A percentile compares a stretch with the other conserved stretches of the same genome.
Conservation (phyloP, 2,329 filamentous ascomycete genomes). For the Geosmithia putterillii region DNA sequence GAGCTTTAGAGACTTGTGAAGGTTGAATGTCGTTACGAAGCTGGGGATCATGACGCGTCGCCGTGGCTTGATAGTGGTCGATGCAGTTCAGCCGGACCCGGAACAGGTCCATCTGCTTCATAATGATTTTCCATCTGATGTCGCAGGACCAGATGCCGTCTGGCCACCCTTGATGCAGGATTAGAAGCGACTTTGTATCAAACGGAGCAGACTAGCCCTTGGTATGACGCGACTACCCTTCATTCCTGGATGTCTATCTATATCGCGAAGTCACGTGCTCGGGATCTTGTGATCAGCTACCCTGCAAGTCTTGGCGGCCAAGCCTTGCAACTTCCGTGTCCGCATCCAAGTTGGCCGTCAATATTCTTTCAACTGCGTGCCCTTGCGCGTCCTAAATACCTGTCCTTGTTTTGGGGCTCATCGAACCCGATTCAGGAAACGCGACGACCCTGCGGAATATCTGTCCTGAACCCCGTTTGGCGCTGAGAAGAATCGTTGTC, state of each 20-base stretch:
- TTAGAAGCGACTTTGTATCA: background rate
- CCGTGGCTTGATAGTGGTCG: constrained; percentile 79
- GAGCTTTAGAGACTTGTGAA: constrained; percentile 47
- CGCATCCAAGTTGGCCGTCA: too few relatives aligned
- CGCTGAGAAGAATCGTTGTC: constrained; percentile 1
- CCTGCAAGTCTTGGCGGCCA: background rate
- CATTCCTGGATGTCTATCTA: background rate
- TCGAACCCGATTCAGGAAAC: background rate
- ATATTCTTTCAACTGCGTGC: background rate
- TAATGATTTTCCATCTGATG: constrained; percentile 7
- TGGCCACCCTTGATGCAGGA: background rate
- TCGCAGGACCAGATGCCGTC: background rate
- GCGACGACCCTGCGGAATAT: background rate
- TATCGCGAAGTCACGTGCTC: constrained; percentile 3
- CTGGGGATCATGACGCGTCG: constrained; percentile 69
- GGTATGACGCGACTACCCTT: background rate
- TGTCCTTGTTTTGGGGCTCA: background rate
- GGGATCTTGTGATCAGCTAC: background rate
- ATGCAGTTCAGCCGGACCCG: constrained; percentile 89
- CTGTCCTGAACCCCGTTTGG: background rate
- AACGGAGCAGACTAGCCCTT: background rate
- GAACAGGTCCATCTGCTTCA: constrained; percentile 50
- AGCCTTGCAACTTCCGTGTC: too few relatives aligned
- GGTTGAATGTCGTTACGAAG: constrained; percentile 53
- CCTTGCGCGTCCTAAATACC: background rate